Conservation (phyloP, 2,329 filamentous ascomycete species). For the Incumbomyces lentus region DNA sequence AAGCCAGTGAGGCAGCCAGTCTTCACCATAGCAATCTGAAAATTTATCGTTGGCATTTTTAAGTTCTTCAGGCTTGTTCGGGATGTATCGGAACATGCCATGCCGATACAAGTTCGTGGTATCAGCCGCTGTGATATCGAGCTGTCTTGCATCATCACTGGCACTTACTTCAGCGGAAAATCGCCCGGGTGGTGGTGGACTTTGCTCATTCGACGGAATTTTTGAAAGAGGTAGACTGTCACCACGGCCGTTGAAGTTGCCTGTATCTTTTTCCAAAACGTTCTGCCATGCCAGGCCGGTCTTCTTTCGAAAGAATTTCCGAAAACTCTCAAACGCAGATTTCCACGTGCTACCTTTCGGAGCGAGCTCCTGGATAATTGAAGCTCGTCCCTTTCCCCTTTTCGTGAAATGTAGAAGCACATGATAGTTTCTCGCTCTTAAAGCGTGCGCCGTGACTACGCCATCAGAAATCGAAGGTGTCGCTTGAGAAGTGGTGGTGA, state of each 20-base stretch:
- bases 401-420: slow-evolving; percentile 1
- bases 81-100: background rate
- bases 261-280: slow-evolving; percentile 7
- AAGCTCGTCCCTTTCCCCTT: background rate
- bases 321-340: slow-evolving; percentile 43
- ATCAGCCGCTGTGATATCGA: background rate
- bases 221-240: background rate
- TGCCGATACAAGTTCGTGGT: background rate
- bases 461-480: background rate
- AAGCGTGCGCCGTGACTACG: background rate
- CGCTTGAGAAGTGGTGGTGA: background rate
- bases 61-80: background rate
- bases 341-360: slow-evolving; percentile 25
- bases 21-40: background rate
- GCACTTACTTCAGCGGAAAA: background rate
- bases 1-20: background rate
- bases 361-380: slow-evolving; percentile 16
- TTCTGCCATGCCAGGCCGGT: slow-evolving; percentile 53
- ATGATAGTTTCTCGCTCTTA: background rate
- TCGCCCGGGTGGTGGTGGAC: background rate
- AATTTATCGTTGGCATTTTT: background rate
- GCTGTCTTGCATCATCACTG: background rate
- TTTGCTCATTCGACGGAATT: background rate
- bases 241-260: background rate
- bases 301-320: slow-evolving; percentile 47